Percentiles rank a stretch among this genome's conserved stretches.
Conservation (phyloP, 768 basidiomycete species). For the Pseudohyphozyma bogoriensis region DNA sequence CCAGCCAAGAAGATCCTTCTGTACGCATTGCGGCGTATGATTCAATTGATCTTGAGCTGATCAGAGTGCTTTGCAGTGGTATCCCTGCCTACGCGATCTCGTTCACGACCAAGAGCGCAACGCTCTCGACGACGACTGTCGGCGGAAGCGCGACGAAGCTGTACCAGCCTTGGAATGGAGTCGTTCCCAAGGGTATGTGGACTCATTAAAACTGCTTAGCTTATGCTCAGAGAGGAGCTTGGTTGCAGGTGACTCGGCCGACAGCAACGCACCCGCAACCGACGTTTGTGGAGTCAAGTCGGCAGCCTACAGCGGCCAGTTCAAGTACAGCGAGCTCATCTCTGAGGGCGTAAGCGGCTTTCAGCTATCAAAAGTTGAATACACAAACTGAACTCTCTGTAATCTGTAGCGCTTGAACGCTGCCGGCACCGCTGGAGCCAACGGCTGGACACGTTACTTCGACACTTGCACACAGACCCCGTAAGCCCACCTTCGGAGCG, state of each 20-base stretch:
- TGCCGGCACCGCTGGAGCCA: constrained; percentile 3
- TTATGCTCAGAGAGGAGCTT: no score
- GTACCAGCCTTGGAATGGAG: constrained; percentile 9
- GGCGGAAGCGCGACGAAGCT: neutral
- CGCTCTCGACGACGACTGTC: neutral
- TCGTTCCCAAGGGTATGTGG: constrained; percentile 1
- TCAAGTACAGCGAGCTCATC: constrained; percentile 7
- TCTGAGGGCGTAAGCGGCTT: neutral
- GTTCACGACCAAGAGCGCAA: constrained; percentile 5
- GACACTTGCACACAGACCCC: constrained; percentile 22
- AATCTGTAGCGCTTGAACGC: constrained; percentile 4
- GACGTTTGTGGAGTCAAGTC: constrained; percentile 14
- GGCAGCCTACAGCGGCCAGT: constrained; percentile 10
- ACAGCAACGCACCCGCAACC: constrained; percentile 9
- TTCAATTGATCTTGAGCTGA: no score
- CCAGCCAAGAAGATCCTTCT: constrained; percentile 64
- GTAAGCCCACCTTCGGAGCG: constrained; percentile 9
- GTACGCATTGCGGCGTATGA: no score
- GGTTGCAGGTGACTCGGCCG: constrained; percentile 15
- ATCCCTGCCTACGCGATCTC: constrained; percentile 11
- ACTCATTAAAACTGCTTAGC: no score
- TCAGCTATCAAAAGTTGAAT: neutral
- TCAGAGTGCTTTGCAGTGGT: no score
- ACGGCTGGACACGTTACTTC: constrained; percentile 15
- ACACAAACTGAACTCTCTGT: neutral